Percentiles rank a stretch among this genome's conserved stretches.
Evolutionary conservation across 2,329 filamentous ascomycete species (phyloP).

Genomic region (Fusarium oligoseptatum): DNA sequence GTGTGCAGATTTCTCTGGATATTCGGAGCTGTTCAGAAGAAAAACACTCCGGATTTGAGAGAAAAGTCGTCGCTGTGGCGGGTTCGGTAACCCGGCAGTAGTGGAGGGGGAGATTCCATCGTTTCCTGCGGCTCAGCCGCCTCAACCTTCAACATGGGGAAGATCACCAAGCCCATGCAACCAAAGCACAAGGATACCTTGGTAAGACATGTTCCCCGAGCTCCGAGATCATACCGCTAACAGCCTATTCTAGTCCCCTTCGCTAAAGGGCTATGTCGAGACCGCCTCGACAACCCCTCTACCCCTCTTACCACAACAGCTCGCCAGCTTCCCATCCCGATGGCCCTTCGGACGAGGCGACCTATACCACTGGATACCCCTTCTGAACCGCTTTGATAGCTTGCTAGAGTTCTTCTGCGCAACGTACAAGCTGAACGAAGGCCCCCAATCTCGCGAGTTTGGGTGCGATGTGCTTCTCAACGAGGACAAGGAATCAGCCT

Average conservation of each 20-base stretch:
- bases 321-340: slow-evolving; percentile 84
- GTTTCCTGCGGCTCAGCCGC: slow-evolving; percentile 70
- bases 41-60: slow-evolving; percentile 50
- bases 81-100: slow-evolving; percentile 56
- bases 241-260: slow-evolving; percentile 76
- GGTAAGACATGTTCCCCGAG: slow-evolving; percentile 58
- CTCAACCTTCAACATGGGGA: slow-evolving; percentile 72
- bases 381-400: slow-evolving; percentile 92
- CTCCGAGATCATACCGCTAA: slow-evolving; percentile 43
- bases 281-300: slow-evolving; percentile 77
- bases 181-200: slow-evolving; percentile 75
- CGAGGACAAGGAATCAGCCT: slow-evolving; percentile 64
- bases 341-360: slow-evolving; percentile 98
- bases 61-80: slow-evolving; percentile 58
- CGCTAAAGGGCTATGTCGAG: slow-evolving; percentile 84
- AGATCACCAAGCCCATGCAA: slow-evolving; percentile 77
- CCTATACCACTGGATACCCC: slow-evolving; percentile 96
- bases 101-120: slow-evolving; percentile 70
- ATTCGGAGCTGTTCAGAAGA: slow-evolving; percentile 48
- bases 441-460: slow-evolving; percentile 85
- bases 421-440: slow-evolving; percentile 83
- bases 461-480: slow-evolving; percentile 73
- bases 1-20: slow-evolving; percentile 16
- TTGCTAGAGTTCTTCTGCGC: slow-evolving; percentile 86
- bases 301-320: slow-evolving; percentile 80